Conservation (phyloP, 345 rosid genomes). For the Angophora floribunda region DNA sequence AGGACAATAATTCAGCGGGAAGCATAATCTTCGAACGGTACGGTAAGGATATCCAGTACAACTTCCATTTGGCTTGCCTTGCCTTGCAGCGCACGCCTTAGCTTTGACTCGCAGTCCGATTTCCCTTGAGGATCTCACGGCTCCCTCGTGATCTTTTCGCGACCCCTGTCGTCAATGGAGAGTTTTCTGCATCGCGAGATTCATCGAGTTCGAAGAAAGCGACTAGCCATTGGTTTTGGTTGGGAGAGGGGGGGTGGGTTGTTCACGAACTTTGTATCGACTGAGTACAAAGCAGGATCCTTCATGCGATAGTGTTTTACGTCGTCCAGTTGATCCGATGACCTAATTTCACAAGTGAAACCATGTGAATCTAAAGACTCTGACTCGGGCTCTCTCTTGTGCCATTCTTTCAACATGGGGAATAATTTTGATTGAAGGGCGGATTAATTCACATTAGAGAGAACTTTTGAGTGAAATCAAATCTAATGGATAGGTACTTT, state of each 20-base stretch:
- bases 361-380: not conserved
- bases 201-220: not conserved
- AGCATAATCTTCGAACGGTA: not conserved
- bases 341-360: not conserved
- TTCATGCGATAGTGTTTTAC: not conserved
- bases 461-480: not conserved
- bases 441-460: fast-evolving
- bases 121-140: not conserved
- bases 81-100: not conserved
- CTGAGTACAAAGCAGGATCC: not conserved
- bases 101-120: not conserved
- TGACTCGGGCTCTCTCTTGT: not conserved
- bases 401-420: too few species aligned
- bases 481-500: too few species aligned
- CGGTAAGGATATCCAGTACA: not conserved
- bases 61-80: not conserved
- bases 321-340: not conserved
- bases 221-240: not conserved
- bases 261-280: not conserved
- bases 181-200: not conserved
- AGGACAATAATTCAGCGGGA: not conserved
- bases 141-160: not conserved
- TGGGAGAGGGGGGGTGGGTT: too few species aligned
- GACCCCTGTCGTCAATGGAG: not conserved
- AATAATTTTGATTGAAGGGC: not conserved